Evolutionary conservation across 768 basidiomycete genomes (phyloP).

Genomic region (Suillus subluteus): DNA sequence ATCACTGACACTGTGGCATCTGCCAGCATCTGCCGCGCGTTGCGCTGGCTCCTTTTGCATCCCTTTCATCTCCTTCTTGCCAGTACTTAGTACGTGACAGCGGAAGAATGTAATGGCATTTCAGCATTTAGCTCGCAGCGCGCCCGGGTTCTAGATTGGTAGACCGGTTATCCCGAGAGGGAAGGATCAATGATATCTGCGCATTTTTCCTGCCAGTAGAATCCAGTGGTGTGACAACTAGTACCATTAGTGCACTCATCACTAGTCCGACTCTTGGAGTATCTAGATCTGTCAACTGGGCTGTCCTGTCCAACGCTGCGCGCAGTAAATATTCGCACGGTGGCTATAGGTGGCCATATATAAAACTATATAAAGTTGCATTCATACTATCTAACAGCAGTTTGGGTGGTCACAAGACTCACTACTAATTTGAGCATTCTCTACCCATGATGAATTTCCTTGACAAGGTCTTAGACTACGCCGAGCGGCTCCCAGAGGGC

Average conservation of each 20-base stretch:
- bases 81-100: neutral
- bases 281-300: neutral
- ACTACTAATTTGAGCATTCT: neutral
- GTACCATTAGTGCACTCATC: too few relatives aligned
- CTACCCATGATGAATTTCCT: slow-evolving; percentile 43
- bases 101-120: neutral
- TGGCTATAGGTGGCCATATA: neutral
- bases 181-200: neutral
- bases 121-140: neutral
- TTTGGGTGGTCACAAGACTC: neutral
- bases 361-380: slow-evolving; percentile 5
- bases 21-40: neutral
- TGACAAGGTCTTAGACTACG: slow-evolving; percentile 38
- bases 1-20: neutral
- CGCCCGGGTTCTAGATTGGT: neutral
- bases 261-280: neutral
- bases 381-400: neutral
- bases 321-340: slow-evolving; percentile 2
- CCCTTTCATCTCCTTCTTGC: neutral
- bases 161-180: neutral
- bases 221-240: neutral
- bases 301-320: neutral
- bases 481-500: slow-evolving; percentile 42
- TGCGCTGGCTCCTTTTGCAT: neutral
- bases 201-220: neutral